Evolutionary conservation across 2,329 filamentous ascomycete species (phyloP), one percentile per base, ranked within the genome.

Genomic region (Whalleya microplaca): DNA sequence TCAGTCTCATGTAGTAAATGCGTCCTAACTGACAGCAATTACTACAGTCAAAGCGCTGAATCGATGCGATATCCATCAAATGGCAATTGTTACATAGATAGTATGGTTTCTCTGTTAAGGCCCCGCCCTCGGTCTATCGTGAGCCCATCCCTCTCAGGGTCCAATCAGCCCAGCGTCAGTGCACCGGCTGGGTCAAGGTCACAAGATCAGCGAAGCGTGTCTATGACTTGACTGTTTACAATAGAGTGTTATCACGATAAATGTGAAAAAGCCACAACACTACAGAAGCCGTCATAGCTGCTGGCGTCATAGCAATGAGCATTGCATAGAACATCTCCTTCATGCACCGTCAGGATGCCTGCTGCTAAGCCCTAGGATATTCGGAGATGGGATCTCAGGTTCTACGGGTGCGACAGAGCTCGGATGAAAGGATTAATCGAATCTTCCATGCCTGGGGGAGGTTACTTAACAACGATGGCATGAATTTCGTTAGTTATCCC

Each of bases 361-460:
- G 16, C 9, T 23, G 20, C 7, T n/a, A 45, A 6, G 1, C 32
- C 10, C 14, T 32, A 29, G 23, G 48, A 51, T 29, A 21, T 53
- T 61, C 61, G 49, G 53, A 61, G 56, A 58, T 59, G 54, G 48
- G 48, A 62, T 64, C 61, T 64, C 53, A 50, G 58, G 58, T 58
- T 32, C 49, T 52, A 55, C 47, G 21, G 51, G 47, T 47, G 41
- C 32, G 49, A 55, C 56, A 57, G 58, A 56, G 54, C 43, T 55
- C 61, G 61, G 61, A 56, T 62, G 61, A 64, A 62, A 62, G 59
- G 61, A 54, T 48, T 57, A 52, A 56, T 58, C 56, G 58, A 62
- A 61, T 59, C 56, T 64, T 58, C 56, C 59, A 56, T 42, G 40
- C 41, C 50, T 12, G 40, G 51, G 49, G 56, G 48, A 51, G 48